Conservation (phyloP, 2,329 filamentous ascomycete genomes). For the Verticillium klebahnii region DNA sequence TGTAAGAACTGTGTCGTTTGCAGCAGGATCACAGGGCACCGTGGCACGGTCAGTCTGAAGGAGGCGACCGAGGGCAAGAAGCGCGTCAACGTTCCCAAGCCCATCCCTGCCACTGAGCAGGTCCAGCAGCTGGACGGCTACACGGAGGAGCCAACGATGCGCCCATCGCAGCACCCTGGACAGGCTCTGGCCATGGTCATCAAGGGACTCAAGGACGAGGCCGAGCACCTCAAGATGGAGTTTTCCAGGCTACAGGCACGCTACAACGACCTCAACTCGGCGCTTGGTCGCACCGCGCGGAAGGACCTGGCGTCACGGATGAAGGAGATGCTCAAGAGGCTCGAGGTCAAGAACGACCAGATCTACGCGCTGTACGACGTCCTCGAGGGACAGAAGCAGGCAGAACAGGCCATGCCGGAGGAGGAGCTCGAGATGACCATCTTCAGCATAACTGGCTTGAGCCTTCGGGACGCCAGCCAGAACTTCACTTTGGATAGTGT, state of each 20-base stretch:
- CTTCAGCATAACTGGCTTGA: slow-evolving; percentile 45
- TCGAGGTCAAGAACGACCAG: slow-evolving; percentile 72
- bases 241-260: slow-evolving; percentile 56
- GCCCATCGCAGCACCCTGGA: slow-evolving; percentile 64
- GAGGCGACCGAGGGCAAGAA: slow-evolving; percentile 44
- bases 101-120: slow-evolving; percentile 61
- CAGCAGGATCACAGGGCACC: slow-evolving; percentile 45
- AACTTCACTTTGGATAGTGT: slow-evolving; percentile 38
- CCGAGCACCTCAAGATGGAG: slow-evolving; percentile 68
- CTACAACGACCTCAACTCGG: slow-evolving; percentile 64
- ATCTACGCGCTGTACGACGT: slow-evolving; percentile 83
- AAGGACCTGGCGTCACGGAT: slow-evolving; percentile 58
- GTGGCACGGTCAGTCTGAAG: slow-evolving; percentile 27
- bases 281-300: slow-evolving; percentile 60
- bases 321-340: slow-evolving; percentile 53
- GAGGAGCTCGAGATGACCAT: slow-evolving; percentile 63
- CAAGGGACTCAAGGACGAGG: slow-evolving; percentile 76
- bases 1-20: slow-evolving; percentile 55
- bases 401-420: slow-evolving; percentile 57
- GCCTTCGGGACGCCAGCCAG: slow-evolving; percentile 35
- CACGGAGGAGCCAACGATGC: slow-evolving; percentile 54
- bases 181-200: slow-evolving; percentile 77
- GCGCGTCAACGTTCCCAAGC: slow-evolving; percentile 57
- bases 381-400: slow-evolving; percentile 70
- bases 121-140: slow-evolving; percentile 38